phyloP scores from a whole-genome alignment of 306 rosid species.

The Cucurbita argyrosperma region DNA sequence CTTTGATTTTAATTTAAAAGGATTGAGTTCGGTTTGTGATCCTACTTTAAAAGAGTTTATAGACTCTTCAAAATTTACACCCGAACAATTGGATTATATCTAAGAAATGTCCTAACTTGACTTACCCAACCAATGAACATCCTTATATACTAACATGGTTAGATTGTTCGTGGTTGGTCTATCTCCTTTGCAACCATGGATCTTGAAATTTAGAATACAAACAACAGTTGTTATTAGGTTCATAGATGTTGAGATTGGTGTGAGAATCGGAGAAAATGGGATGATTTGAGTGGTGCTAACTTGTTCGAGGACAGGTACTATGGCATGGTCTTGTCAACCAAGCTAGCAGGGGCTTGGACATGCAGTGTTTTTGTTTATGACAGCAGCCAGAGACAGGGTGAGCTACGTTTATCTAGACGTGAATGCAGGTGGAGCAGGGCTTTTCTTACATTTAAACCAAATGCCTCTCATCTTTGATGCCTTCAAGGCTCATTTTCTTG shows the following conservation, averaged over 20 bases:
- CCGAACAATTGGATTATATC: too few relatives aligned
- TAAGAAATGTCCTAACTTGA: too few relatives aligned
- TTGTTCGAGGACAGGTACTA: slow-evolving; percentile 48
- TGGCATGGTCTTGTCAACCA: slow-evolving; percentile 84
- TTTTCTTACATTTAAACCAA: slow-evolving; percentile 58
- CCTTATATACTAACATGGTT: slow-evolving; percentile 47
- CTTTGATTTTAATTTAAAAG: too few relatives aligned
- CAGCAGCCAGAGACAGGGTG: slow-evolving; percentile 74
- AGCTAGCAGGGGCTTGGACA: slow-evolving; percentile 88
- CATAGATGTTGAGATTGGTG: background rate
- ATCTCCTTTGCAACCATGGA: background rate
- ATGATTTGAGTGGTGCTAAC: background rate
- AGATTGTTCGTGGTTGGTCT: slow-evolving; percentile 57
- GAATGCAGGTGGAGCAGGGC: slow-evolving; percentile 88
- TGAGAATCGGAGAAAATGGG: background rate
- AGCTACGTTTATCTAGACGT: slow-evolving; percentile 81
- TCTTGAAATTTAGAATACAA: background rate
- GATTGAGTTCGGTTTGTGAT: too few relatives aligned
- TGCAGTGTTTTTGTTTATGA: slow-evolving; percentile 68
- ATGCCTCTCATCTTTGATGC: slow-evolving; percentile 40
- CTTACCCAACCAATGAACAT: too few relatives aligned
- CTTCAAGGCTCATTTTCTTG: slow-evolving; percentile 5
- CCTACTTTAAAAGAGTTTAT: too few relatives aligned
- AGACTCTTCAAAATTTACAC: too few relatives aligned
- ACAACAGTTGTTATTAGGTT: too few relatives aligned